phyloP scores from a whole-genome alignment of 257 asterid genomes.

The Henckelia pumila region DNA sequence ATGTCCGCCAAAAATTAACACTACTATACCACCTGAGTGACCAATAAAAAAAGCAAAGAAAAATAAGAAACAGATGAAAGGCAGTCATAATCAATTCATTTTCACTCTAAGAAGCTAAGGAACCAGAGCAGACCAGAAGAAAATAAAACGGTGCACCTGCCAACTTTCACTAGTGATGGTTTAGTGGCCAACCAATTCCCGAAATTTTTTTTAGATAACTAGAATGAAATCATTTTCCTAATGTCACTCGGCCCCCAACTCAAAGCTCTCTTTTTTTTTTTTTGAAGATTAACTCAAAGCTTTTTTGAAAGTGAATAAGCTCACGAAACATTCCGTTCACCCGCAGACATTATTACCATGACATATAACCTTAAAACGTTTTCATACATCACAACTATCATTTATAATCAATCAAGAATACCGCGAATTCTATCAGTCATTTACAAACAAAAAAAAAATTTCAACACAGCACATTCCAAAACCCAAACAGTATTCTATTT shows the following conservation, averaged over 20 bases:
- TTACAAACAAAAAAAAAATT: background rate
- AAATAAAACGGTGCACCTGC: background rate
- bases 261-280: no score
- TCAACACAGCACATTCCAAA: background rate
- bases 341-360: no score
- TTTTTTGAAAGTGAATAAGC: no score
- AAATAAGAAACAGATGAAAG: slow-evolving; percentile 7
- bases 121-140: background rate
- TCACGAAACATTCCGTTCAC: no score
- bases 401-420: no score
- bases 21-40: slow-evolving; percentile 42
- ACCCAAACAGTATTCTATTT: background rate
- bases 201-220: no score
- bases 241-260: no score
- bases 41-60: slow-evolving; percentile 24
- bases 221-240: no score
- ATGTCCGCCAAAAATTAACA: slow-evolving; percentile 35
- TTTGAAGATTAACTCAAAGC: no score
- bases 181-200: no score
- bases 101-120: background rate
- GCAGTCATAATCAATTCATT: slow-evolving; percentile 4
- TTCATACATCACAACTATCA: no score
- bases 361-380: no score
- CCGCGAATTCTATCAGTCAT: background rate
- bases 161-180: background rate